These are phyloP conservation scores for Suillus hirtellus DNA, from an alignment of 768 basidiomycete species.

Conservation along the genomic window DNA sequence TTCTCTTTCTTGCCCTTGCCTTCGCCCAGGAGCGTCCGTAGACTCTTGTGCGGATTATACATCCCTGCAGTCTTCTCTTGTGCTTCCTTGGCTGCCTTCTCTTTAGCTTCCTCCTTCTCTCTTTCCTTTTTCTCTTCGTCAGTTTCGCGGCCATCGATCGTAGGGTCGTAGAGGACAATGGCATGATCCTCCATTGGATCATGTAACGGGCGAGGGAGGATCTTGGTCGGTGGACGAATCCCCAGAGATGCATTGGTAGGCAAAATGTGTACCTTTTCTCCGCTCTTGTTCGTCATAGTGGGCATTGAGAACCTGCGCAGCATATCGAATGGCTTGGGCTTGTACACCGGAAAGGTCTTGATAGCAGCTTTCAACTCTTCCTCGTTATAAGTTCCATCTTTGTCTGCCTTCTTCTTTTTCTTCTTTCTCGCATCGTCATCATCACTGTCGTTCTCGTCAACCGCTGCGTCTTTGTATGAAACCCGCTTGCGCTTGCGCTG, in stretches of 20 bases:
- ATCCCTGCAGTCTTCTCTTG: constrained; percentile 69
- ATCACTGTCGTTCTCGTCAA: constrained; percentile 59
- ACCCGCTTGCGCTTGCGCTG: constrained; percentile 85
- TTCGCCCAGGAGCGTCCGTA: constrained; percentile 77
- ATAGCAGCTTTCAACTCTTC: constrained; percentile 62
- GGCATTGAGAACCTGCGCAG: constrained; percentile 82
- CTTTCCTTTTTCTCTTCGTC: constrained; percentile 80
- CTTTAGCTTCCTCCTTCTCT: constrained; percentile 71
- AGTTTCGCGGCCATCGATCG: constrained; percentile 89
- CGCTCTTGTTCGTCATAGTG: constrained; percentile 70
- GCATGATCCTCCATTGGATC: constrained; percentile 98
- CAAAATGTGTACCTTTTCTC: constrained; percentile 54
- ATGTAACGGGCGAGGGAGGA: constrained; percentile 90
- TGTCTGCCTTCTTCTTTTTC: constrained; percentile 66
- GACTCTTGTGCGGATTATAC: constrained; percentile 91
- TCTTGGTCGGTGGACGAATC: constrained; percentile 72
- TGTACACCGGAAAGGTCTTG: constrained; percentile 76
- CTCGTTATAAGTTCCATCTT: constrained; percentile 61
- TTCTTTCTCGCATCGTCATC: constrained; percentile 48
- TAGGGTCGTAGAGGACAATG: constrained; percentile 96
- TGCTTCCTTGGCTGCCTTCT: constrained; percentile 61
- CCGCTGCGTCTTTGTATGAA: constrained; percentile 76
- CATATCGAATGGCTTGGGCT: constrained; percentile 74
- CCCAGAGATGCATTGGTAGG: constrained; percentile 79
- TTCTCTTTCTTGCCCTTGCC: constrained; percentile 65